Evolutionary conservation across 2,329 filamentous ascomycete genomes (phyloP), one percentile per base, ranked within the genome.

Genomic region (Penicillium verrucosum): DNA sequence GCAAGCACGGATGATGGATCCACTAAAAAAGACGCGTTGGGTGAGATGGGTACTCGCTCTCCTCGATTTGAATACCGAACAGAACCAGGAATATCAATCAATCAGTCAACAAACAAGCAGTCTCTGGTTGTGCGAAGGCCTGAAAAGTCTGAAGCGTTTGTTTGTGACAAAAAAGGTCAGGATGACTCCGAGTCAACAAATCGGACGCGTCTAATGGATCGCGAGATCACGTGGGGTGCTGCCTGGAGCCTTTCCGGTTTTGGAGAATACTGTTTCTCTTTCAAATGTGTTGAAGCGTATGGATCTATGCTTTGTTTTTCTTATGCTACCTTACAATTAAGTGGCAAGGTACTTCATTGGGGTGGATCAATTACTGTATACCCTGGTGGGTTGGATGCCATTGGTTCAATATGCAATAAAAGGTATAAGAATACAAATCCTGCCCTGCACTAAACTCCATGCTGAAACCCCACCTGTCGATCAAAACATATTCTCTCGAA

Each of bases 171-270:
- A 66, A 68, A 68, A 58, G 49, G 23, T 12, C 38, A 30, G 40
- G 30, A 38, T 45, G 47, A 50, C 51, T 51, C 44, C 29, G 18
- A 44, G 44, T 64, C 54, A 52, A 61, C 52, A 58, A 54, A 57
- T 34, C 57, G 56, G 67, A 72, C 71, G 70, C 72, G 71, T 73
- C 65, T 51, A 61, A 57, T 56, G 61, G 55, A 67, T 73, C 72
- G 64, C 72, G 72, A 70, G 41, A 53, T 75, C 72, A 75, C 71
- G 72, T 75, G 72, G 2, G 11, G 36, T 56, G 54, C 41, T 56
- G 54, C 48, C 54, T 56, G 30, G 41, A 21, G 23, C 29, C 34
- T 46, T 38, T 40, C 45, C 43, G 56, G 58, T 57, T 60, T 57
- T 41, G 58, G 52, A 56, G 30, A 23, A 40, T 23, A 29, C 18